Evolutionary conservation across 108 stramenopile species (phyloP), one percentile per base, ranked within the genome.

Genomic region (Skeletonema tropicum): DNA sequence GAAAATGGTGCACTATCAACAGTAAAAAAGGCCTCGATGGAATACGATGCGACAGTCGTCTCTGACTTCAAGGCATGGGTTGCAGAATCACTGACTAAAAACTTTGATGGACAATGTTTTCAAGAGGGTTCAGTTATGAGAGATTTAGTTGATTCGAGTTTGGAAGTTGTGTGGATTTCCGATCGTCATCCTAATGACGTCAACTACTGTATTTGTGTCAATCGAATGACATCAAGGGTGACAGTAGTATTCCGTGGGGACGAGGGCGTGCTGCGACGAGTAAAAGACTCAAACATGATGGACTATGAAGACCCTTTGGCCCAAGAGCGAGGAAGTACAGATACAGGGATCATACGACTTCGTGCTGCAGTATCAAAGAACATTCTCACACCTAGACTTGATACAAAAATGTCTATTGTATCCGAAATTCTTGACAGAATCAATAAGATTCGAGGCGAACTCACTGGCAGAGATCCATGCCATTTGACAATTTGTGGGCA

Each of bases 171-270:
- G 5, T 69, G 68, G 68, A 57, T 58, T 38, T 69, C 68, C 14
- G 68, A 69, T 39, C 68, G 68, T n/a, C 68, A 69, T 35, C 68
- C 68, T 21, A 58, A 36, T 58, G 68, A 69, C 21, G 21, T 69
- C 32, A 69, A 21, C 52, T 69, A 69, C 57, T 69, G 68, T 13
- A 69, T 69, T n/a, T 69, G 68, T 38, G 57, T 69, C 68, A 59
- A 69, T 23, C 52, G 57, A 13, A 21, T 31, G 4, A 33, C 57
- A 2, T 36, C 39, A 0, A 71, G 59, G 9, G 60, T 71, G 8
- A 71, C 14, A 6, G 70, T 71, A 15, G 23, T 71, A 0, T 71
- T 71, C 41, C 38, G 70, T 6, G 70, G 58, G n/a, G 23, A 49
- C 13, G 70, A 71, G 60, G 29, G 70, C 60, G 35, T 71, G 26